Percentiles rank a stretch among this genome's conserved stretches.
phyloP scores from a whole-genome alignment of 495 filamentous ascomycete genomes.

The Aspergillus haitiensis region DNA sequence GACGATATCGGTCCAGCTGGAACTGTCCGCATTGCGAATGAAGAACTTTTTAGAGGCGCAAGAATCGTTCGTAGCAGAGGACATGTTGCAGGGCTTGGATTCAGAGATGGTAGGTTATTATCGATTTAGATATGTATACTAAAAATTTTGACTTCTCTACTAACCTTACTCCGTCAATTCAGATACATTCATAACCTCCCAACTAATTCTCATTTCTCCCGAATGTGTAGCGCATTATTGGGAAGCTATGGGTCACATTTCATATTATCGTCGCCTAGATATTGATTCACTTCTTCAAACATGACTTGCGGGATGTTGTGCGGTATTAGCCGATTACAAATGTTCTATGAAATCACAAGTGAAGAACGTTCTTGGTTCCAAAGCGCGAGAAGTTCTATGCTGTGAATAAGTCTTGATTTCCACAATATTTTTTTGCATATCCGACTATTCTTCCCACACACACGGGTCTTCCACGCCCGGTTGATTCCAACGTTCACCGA shows the following conservation, averaged over 20 bases:
- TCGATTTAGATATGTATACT: neutral
- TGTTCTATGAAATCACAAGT: too few species aligned
- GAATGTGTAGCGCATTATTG: slow-evolving; percentile 82
- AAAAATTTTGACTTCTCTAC: neutral
- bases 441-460: too few species aligned
- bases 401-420: too few species aligned
- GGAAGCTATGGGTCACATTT: slow-evolving; percentile 75
- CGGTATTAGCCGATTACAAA: neutral
- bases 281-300: slow-evolving; percentile 74
- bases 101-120: slow-evolving; percentile 61
- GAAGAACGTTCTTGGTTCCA: too few species aligned
- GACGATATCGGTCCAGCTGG: slow-evolving; percentile 71
- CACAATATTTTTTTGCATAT: too few species aligned
- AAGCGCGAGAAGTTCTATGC: too few species aligned
- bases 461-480: too few species aligned
- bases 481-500: too few species aligned
- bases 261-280: slow-evolving; percentile 75
- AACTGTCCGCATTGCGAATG: slow-evolving; percentile 58
- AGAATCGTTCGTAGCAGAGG: slow-evolving; percentile 73
- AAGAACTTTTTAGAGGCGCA: slow-evolving; percentile 69
- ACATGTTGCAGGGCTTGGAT: slow-evolving; percentile 73
- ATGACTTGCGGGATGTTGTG: slow-evolving; percentile 18
- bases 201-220: slow-evolving; percentile 77
- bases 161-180: slow-evolving; percentile 1
- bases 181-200: slow-evolving; percentile 72